Base-by-base conservation (phyloP, 345 rosid species). In the Populus tremula region DNA sequence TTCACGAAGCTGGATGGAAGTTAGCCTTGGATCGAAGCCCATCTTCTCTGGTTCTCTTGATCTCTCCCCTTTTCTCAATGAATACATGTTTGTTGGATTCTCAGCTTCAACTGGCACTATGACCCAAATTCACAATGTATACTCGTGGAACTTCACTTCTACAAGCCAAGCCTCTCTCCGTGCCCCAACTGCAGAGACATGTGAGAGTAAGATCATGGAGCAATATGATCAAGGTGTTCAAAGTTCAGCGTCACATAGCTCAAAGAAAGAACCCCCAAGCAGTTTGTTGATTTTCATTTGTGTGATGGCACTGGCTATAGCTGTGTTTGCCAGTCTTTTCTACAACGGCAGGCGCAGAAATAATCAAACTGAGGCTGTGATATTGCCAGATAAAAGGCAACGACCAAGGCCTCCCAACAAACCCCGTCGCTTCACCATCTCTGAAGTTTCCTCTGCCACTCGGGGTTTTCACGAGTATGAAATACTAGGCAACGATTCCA, bases 81-180 rank as follows among this genome's bases (percentile, higher is more conserved):
- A 85, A 80, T 87, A 88, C 74, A 87, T 88, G 87, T 88, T 88
- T 49, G 79, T 88, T 14, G 89, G 91, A 50, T 88, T 88, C 81
- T 87, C 91, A 0, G 87, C 91, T 71, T 87, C 91, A 29, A 88
- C 86, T 5, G 88, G 89, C 3, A 85, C 84, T 47, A 69, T 70
- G 77, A 87, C 88, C 8, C 88, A 87, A 74, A 81, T 87, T 70
- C 89, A 88, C 53, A 78, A 69, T n/a, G 47, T 85, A 10, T 82
- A 72, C 20, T 84, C 89, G 1, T 84, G 91, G 87, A 87, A 85
- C 80, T 85, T 88, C 79, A 79, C 85, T 10, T 74, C 88, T 29
- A 83, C 80, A 2, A 88, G 86, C 81, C 88, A 79, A 59, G 88
- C 91, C 72, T 82, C 75, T 14, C 90, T 87, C 29, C 87, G 81